Percentiles rank a stretch among this genome's conserved stretches.
phyloP scores from a whole-genome alignment of 2,329 filamentous ascomycete genomes.

The Talaromyces sp. region DNA sequence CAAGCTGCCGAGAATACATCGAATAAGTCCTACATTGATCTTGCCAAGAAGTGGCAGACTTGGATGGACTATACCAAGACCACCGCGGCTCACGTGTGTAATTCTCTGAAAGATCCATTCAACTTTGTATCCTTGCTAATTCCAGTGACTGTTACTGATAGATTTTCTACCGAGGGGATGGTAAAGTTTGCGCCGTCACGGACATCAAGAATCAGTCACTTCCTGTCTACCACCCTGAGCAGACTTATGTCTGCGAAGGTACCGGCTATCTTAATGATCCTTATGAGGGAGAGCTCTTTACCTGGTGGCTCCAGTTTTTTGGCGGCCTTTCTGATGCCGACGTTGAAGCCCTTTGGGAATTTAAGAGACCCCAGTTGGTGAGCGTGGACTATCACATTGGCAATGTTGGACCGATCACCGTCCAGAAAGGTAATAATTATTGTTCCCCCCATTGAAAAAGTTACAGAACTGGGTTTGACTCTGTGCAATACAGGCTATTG shows the following conservation, averaged over 20 bases:
- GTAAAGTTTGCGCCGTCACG: conserved; percentile 41
- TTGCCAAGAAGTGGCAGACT: conserved; percentile 36
- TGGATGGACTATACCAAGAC: conserved; percentile 43
- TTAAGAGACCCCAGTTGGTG: conserved; percentile 38
- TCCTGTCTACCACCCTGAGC: conserved; percentile 25
- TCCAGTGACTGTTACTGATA: conserved; percentile 3
- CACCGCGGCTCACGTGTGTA: conserved; percentile 31
- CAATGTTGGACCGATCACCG: conserved; percentile 40
- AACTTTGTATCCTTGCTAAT: neutral
- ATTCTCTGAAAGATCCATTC: neutral
- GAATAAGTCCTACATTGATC: conserved; percentile 23
- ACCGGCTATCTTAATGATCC: conserved; percentile 38
- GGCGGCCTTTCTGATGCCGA: conserved; percentile 31
- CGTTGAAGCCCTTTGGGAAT: conserved; percentile 37
- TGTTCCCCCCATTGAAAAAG: neutral
- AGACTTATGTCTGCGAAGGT: conserved; percentile 38
- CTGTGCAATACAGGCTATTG: conserved; percentile 28
- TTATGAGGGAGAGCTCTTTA: conserved; percentile 45
- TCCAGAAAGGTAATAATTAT: conserved; percentile 33
- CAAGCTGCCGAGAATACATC: conserved; percentile 34
- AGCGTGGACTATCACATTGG: conserved; percentile 38
- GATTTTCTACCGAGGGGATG: conserved; percentile 40
- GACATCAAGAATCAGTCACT: conserved; percentile 36
- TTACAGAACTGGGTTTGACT: neutral
- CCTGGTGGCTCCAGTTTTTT: conserved; percentile 43